phyloP scores from a whole-genome alignment of 805 yeast genomes.

The Teunomyces atbi region DNA sequence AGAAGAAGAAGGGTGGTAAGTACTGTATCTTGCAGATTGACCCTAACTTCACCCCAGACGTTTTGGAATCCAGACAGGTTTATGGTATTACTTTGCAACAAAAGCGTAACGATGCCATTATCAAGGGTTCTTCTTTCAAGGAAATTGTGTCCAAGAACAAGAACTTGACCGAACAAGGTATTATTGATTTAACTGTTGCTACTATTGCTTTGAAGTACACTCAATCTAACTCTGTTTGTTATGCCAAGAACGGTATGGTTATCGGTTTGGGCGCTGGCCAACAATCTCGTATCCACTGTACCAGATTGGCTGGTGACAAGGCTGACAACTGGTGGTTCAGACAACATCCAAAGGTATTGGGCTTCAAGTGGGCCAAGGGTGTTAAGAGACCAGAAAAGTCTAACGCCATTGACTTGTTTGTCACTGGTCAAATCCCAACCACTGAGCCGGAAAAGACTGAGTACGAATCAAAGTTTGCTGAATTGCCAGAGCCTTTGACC shows the following conservation, averaged over 20 bases:
- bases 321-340: constrained; percentile 99
- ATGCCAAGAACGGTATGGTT: constrained; percentile 99
- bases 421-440: constrained; percentile 86
- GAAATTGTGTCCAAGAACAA: constrained; percentile 89
- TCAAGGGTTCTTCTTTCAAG: constrained; percentile 84
- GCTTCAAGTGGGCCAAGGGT: constrained; percentile 96
- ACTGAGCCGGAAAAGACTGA: constrained; percentile 91
- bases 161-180: constrained; percentile 85
- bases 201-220: constrained; percentile 97
- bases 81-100: constrained; percentile 95
- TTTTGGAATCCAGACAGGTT: constrained; percentile 87
- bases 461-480: constrained; percentile 85
- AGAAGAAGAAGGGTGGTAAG: constrained; percentile 95
- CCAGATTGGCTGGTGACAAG: constrained; percentile 98
- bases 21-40: constrained; percentile 95
- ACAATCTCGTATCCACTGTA: constrained; percentile 98
- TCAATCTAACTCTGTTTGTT: constrained; percentile 97
- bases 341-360: constrained; percentile 94
- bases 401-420: constrained; percentile 93
- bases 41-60: constrained; percentile 84
- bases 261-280: constrained; percentile 99
- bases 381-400: constrained; percentile 98
- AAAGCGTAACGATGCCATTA: constrained; percentile 96
- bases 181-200: constrained; percentile 92
- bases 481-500: constrained; percentile 80